phyloP scores from a whole-genome alignment of 164 flowering plant genomes.

The Kingdonia uniflora region DNA sequence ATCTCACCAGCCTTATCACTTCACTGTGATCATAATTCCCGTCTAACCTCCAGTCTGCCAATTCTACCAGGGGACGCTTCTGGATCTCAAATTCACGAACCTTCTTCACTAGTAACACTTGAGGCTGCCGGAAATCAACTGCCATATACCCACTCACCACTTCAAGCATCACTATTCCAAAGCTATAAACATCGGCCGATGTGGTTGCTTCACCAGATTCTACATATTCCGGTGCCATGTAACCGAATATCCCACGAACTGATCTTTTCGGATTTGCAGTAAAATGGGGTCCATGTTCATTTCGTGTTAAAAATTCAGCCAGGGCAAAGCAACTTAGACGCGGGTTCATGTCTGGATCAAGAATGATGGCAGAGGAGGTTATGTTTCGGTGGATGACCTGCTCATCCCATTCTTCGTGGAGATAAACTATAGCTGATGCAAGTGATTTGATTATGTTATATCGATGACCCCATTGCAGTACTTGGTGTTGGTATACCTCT shows the following conservation, averaged over 20 bases:
- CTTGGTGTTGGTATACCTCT: not conserved
- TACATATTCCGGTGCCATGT: constrained; percentile 86
- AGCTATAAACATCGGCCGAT: constrained; percentile 71
- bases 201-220: constrained; percentile 66
- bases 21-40: constrained; percentile 44
- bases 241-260: constrained; percentile 83
- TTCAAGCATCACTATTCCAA: constrained; percentile 89
- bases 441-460: constrained; percentile 71
- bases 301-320: constrained; percentile 77
- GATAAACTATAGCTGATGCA: constrained; percentile 75
- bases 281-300: constrained; percentile 53
- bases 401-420: constrained; percentile 98
- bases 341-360: constrained; percentile 80
- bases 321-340: constrained; percentile 81
- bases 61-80: constrained; percentile 39
- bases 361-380: constrained; percentile 66
- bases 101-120: constrained; percentile 54
- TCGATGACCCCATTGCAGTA: constrained; percentile 53
- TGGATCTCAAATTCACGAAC: constrained; percentile 34
- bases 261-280: constrained; percentile 23
- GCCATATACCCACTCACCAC: constrained; percentile 67
- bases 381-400: constrained; percentile 85
- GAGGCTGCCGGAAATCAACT: constrained; percentile 58
- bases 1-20: constrained; percentile 42
- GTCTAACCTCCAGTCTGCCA: constrained; percentile 51